A percentile compares a stretch with the other conserved stretches of the same genome.
Evolutionary conservation across 139 green algal genomes (phyloP).

Genomic region (Chlorella vulgaris): DNA sequence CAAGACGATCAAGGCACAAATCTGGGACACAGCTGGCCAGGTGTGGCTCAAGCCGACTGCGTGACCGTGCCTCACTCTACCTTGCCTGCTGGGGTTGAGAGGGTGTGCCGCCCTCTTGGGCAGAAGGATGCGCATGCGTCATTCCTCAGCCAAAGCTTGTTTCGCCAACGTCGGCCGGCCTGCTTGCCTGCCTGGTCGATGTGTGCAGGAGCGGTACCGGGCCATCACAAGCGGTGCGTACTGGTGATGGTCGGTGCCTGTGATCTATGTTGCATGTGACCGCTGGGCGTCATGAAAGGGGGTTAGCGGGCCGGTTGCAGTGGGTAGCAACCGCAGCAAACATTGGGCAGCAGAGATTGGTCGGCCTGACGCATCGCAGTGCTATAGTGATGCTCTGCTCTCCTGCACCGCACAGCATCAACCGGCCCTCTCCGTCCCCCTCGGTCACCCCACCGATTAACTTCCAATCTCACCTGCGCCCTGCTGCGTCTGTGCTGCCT

Average conservation of each 20-base stretch:
- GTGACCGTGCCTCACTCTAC: not conserved
- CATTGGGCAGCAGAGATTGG: too few relatives aligned
- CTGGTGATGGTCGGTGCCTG: too few relatives aligned
- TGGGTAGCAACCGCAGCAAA: too few relatives aligned
- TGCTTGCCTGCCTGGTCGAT: not conserved
- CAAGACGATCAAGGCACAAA: slow-evolving; percentile 99
- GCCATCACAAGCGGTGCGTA: slow-evolving; percentile 94
- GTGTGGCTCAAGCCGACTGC: not conserved
- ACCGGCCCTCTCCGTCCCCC: too few relatives aligned
- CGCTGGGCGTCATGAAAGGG: too few relatives aligned
- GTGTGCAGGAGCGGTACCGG: slow-evolving; percentile 86
- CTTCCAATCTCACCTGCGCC: not conserved
- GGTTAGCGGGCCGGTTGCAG: too few relatives aligned
- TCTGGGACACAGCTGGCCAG: slow-evolving; percentile 99
- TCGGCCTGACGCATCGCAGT: too few relatives aligned
- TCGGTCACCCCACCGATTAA: not conserved
- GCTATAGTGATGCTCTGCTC: too few relatives aligned
- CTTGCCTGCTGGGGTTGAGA: not conserved
- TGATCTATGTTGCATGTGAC: too few relatives aligned
- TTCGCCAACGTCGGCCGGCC: not conserved
- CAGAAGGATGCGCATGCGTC: not conserved
- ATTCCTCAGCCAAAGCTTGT: not conserved
- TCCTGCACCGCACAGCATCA: too few relatives aligned
- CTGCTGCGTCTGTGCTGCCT: not conserved
- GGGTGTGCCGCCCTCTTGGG: too few relatives aligned